Evolutionary conservation across 2,329 filamentous ascomycete species (phyloP).

Genomic region (Sclerotinia glacialis): DNA sequence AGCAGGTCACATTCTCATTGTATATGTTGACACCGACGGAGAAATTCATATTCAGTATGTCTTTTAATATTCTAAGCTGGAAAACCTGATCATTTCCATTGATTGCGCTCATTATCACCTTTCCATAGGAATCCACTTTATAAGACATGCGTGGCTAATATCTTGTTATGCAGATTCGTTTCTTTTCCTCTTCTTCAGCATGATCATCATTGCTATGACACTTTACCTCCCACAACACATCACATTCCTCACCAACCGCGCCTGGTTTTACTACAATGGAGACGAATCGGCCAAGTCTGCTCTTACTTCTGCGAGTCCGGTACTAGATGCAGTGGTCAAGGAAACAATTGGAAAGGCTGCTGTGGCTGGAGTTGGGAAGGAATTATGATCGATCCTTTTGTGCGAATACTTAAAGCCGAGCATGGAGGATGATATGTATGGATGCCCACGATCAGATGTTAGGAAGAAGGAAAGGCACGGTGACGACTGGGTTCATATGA

Average conservation of each 20-base stretch:
- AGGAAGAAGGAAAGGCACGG: background rate
- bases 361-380: conserved; percentile 29
- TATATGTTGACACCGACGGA: conserved; percentile 98
- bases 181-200: conserved; percentile 82
- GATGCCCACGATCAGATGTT: conserved; percentile 14
- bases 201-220: conserved; percentile 80
- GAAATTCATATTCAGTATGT: conserved; percentile 94
- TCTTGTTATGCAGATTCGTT: conserved; percentile 67
- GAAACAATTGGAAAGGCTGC: conserved; percentile 31
- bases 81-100: conserved; percentile 1
- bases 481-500: conserved; percentile 8
- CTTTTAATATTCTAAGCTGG: background rate
- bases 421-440: conserved; percentile 10
- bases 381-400: conserved; percentile 28
- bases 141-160: conserved; percentile 6
- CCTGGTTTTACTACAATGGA: conserved; percentile 93
- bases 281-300: conserved; percentile 54
- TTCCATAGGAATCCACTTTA: background rate
- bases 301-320: conserved; percentile 30
- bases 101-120: background rate
- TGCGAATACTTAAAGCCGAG: background rate
- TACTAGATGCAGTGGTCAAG: conserved; percentile 31
- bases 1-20: conserved; percentile 91
- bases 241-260: conserved; percentile 73
- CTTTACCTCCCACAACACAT: conserved; percentile 95